Conservation (phyloP, 2,329 filamentous ascomycete genomes). For the Stagonosporopsis cucurbitacearum region DNA sequence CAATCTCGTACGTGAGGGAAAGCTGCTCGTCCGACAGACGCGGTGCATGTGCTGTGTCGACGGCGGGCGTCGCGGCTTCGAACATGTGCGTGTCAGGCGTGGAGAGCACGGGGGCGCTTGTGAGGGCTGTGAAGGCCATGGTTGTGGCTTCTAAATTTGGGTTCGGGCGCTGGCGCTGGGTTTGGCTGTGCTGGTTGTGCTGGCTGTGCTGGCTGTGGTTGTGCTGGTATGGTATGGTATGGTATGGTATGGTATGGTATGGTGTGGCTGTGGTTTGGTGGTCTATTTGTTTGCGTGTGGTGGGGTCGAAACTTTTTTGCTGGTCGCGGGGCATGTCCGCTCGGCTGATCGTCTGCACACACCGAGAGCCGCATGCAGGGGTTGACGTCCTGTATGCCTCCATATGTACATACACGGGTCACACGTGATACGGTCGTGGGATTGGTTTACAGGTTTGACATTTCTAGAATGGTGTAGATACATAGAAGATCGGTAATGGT, state of each 20-base stretch:
- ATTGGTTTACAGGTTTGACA: background rate
- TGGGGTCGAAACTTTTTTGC: background rate
- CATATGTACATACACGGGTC: background rate
- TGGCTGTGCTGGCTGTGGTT: background rate
- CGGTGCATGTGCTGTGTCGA: conserved; percentile 43
- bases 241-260: too few relatives aligned
- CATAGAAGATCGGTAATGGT: conserved; percentile 5
- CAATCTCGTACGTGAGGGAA: conserved; percentile 80
- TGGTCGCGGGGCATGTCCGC: background rate
- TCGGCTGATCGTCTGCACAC: background rate
- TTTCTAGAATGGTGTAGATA: background rate
- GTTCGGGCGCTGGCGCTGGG: too few relatives aligned
- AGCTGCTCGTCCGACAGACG: conserved; percentile 72
- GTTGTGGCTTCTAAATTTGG: too few relatives aligned
- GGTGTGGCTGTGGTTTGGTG: too few relatives aligned
- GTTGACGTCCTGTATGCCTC: too few relatives aligned
- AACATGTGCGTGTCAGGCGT: conserved; percentile 68
- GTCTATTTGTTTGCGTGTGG: background rate
- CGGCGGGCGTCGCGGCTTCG: conserved; percentile 58
- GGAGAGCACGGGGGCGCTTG: conserved; percentile 63
- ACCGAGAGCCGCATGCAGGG: background rate
- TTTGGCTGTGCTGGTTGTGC: conserved; percentile 13
- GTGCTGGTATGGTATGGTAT: too few relatives aligned
- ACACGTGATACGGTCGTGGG: conserved; percentile 2
- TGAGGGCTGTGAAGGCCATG: conserved; percentile 39